Conservation (phyloP, 108 stramenopile genomes). For the Aureococcus anophagefferens region DNA sequence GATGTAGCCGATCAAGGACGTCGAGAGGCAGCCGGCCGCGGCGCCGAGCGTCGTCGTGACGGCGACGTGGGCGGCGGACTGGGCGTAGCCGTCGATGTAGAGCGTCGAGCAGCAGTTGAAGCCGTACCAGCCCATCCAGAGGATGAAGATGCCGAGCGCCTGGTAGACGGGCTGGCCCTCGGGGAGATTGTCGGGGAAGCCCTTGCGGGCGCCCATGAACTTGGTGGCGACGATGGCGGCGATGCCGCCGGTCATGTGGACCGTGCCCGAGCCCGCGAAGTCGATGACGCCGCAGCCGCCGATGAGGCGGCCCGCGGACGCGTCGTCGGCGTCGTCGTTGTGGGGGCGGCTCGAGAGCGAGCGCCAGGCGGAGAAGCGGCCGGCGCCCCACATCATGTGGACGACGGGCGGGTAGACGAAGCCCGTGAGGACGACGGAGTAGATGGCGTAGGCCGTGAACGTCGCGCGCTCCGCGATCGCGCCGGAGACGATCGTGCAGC, state of each 20-base stretch:
- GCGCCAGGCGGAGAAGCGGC: too few species aligned
- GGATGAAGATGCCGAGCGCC: constrained; percentile 11
- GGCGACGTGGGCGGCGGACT: constrained; percentile 35
- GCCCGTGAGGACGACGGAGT: constrained; percentile 23
- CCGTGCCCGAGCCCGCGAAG: constrained; percentile 62
- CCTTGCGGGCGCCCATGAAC: constrained; percentile 53
- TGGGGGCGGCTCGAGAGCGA: too few species aligned
- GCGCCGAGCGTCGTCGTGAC: background rate
- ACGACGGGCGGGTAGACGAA: constrained; percentile 29
- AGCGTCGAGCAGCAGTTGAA: too few species aligned
- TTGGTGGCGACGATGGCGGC: constrained; percentile 63
- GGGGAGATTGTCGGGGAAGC: constrained; percentile 43
- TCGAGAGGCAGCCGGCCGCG: constrained; percentile 44
- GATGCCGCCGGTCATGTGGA: constrained; percentile 64
- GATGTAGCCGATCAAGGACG: constrained; percentile 34
- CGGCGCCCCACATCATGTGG: constrained; percentile 34
- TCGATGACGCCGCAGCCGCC: constrained; percentile 52
- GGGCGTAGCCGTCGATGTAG: constrained; percentile 20
- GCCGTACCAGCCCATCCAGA: too few species aligned
- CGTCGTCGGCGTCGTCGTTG: too few species aligned
- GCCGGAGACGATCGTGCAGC: too few species aligned
- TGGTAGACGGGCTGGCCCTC: too few species aligned
- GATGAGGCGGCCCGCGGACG: constrained; percentile 15
- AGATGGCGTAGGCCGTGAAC: constrained; percentile 21
- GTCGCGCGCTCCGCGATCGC: constrained; percentile 29